A percentile compares a stretch with the other conserved stretches of the same genome.
Conservation (phyloP, 2,329 filamentous ascomycete species). For the Samsoniella hepiali region DNA sequence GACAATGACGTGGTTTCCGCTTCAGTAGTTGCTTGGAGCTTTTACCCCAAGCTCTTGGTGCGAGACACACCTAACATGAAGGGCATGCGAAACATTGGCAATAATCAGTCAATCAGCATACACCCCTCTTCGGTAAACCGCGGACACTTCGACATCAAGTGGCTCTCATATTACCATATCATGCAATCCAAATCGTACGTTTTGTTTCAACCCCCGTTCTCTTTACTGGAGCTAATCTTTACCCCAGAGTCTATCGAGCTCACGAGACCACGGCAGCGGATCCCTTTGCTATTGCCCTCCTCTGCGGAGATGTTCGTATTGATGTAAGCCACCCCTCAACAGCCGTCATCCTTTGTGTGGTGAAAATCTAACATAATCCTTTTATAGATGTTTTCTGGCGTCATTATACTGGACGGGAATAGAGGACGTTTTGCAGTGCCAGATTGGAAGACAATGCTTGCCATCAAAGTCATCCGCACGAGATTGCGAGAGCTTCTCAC, state of each 20-base stretch:
- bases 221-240: conserved; percentile 18
- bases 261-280: conserved; percentile 82
- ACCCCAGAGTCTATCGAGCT: conserved; percentile 73
- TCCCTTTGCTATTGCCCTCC: conserved; percentile 75
- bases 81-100: conserved; percentile 85
- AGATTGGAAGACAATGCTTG: conserved; percentile 88
- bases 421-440: conserved; percentile 76
- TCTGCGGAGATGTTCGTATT: conserved; percentile 86
- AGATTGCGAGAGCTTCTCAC: conserved; percentile 74
- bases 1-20: conserved; percentile 75
- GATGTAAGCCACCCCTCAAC: conserved; percentile 53
- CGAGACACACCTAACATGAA: conserved; percentile 68
- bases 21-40: conserved; percentile 86
- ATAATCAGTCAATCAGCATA: conserved; percentile 85
- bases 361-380: conserved; percentile 4
- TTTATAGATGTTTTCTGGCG: conserved; percentile 74
- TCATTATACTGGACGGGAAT: conserved; percentile 84
- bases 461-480: conserved; percentile 75
- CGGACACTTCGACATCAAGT: conserved; percentile 62
- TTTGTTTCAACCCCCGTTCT: background rate
- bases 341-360: background rate
- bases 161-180: conserved; percentile 94
- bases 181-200: conserved; percentile 83
- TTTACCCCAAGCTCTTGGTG: conserved; percentile 89
- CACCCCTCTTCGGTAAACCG: conserved; percentile 91